Evolutionary conservation across 805 yeast species (phyloP).

Genomic region (Starmera pachycereana): DNA sequence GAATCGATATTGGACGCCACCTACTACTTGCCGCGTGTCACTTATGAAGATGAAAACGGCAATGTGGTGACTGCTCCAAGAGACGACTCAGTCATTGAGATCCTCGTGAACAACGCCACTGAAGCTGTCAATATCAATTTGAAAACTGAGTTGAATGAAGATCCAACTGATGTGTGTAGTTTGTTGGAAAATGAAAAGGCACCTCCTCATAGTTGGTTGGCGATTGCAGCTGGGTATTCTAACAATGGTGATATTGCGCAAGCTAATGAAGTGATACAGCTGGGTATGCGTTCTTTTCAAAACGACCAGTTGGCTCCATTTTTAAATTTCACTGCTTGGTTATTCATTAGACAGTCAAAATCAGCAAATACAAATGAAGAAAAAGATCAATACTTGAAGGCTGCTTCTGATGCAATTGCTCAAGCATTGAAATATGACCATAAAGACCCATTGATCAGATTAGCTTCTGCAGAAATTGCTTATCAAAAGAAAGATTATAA

Average conservation of each 20-base stretch:
- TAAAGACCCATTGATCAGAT: slow-evolving; percentile 35
- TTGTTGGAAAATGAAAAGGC: slow-evolving; percentile 76
- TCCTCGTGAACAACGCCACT: slow-evolving; percentile 67
- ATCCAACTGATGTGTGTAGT: slow-evolving; percentile 71
- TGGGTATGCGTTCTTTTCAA: slow-evolving; percentile 38
- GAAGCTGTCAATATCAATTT: slow-evolving; percentile 83
- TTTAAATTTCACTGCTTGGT: slow-evolving; percentile 65
- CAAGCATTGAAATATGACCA: slow-evolving; percentile 38
- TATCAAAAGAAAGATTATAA: slow-evolving; percentile 54
- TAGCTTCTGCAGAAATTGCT: slow-evolving; percentile 60
- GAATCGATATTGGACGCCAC: slow-evolving; percentile 3
- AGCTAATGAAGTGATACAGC: slow-evolving; percentile 51
- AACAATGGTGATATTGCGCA: slow-evolving; percentile 46
- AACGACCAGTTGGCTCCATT: slow-evolving; percentile 35
- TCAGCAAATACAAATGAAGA: slow-evolving; percentile 13
- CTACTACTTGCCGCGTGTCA: slow-evolving; percentile 1
- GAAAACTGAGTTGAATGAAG: slow-evolving; percentile 77
- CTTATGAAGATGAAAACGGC: background rate
- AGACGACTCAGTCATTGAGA: slow-evolving; percentile 22
- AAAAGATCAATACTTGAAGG: slow-evolving; percentile 22
- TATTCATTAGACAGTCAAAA: slow-evolving; percentile 39
- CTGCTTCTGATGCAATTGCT: slow-evolving; percentile 36
- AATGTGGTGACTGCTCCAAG: slow-evolving; percentile 1
- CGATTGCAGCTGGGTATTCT: slow-evolving; percentile 74
- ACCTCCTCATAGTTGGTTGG: slow-evolving; percentile 70